These are phyloP conservation scores for Hydrangea macrophylla DNA, from an alignment of 148 eudicot species.

Conservation along the genomic window DNA sequence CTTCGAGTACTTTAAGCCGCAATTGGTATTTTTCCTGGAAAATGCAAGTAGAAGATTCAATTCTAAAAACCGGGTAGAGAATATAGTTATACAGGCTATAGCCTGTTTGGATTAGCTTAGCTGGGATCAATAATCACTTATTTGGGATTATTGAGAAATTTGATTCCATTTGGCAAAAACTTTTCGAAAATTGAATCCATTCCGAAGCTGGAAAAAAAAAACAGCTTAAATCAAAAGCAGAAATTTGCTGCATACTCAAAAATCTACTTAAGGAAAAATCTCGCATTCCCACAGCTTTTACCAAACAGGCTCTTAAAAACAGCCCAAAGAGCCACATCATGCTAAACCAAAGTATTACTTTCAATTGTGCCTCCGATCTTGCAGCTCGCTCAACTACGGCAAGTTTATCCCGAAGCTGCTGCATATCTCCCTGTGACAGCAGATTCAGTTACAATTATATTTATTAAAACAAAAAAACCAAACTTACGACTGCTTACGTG, in stretches of 20 bases:
- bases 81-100: no score
- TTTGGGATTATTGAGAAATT: no score
- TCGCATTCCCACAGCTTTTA: no score
- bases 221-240: no score
- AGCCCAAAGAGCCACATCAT: neutral
- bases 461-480: neutral
- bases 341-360: constrained; percentile 29
- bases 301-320: no score
- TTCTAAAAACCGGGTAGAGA: neutral
- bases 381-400: constrained; percentile 57
- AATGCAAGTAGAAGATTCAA: neutral
- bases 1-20: constrained; percentile 62
- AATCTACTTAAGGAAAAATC: no score
- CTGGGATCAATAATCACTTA: no score
- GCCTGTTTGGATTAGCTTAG: no score
- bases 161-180: no score
- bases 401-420: constrained; percentile 61
- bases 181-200: no score
- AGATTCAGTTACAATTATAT: constrained; percentile 2
- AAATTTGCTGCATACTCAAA: no score
- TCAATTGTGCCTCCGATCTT: constrained; percentile 60
- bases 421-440: constrained; percentile 60
- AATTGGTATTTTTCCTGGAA: constrained; percentile 58
- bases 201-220: no score
- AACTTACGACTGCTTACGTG: neutral